These are phyloP conservation scores for Tilletia walkeri DNA, from an alignment of 1,284 basidiomycete species.

Conservation along the genomic window DNA sequence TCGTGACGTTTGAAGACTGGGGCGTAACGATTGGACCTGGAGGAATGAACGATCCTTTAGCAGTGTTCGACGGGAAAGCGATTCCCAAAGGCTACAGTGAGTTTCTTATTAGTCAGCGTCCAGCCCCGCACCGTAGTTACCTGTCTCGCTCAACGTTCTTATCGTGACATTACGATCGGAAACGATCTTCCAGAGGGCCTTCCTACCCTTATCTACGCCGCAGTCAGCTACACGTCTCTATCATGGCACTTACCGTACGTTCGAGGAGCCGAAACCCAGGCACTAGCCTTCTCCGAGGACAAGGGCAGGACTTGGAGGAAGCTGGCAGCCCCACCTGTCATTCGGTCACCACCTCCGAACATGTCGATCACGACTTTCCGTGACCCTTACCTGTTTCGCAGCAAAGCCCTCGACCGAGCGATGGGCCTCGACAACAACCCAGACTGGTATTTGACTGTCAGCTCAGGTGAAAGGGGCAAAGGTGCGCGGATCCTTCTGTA, in stretches of 20 bases:
- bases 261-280: constrained; percentile 29
- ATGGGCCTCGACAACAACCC: constrained; percentile 17
- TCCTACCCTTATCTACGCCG: constrained; percentile 30
- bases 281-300: constrained; percentile 29
- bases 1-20: constrained; percentile 25
- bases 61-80: constrained; percentile 30
- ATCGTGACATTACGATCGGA: neutral
- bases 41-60: constrained; percentile 27
- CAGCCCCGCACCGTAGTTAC: too few relatives aligned
- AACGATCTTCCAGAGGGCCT: constrained; percentile 19
- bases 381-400: constrained; percentile 29
- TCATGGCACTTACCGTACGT: constrained; percentile 31
- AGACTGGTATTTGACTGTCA: constrained; percentile 23
- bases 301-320: constrained; percentile 30
- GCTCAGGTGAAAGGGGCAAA: constrained; percentile 23
- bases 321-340: constrained; percentile 27
- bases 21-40: constrained; percentile 29
- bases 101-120: neutral
- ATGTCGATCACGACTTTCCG: constrained; percentile 28
- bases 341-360: neutral
- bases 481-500: constrained; percentile 28
- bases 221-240: constrained; percentile 27
- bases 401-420: constrained; percentile 22
- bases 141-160: too few relatives aligned
- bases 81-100: constrained; percentile 25